Evolutionary conservation across 2,329 filamentous ascomycete genomes (phyloP), one percentile per base, ranked within the genome.

Genomic region (Cytospora piceae): DNA sequence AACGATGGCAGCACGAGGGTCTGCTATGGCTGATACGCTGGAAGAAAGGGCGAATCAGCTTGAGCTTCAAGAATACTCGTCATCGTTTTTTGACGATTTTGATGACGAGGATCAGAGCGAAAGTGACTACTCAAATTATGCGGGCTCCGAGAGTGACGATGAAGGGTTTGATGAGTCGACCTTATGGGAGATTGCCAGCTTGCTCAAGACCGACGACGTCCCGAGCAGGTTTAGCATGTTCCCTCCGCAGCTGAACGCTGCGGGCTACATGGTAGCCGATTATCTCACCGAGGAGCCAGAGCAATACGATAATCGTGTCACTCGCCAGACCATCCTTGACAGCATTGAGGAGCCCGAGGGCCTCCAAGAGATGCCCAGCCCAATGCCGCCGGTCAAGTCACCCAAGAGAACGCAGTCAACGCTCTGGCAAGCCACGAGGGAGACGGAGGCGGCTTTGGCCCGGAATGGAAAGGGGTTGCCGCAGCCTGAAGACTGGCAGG

Each of bases 131-230:
- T 75, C 77, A 34, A 77, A 77, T 57, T 74, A 66, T 70, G 72
- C 70, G 24, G 70, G 70, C 20, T 72, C 69, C n/a, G 69, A 76
- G 52, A 80, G 78, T 55, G 83, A 82, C 46, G 83, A 85, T 59
- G 46, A 49, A 49, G 82, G 80, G 27, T 87, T 88, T 68, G 86
- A 88, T 67, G 86, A 89, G 75, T 82, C 77, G 12, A 88, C 85
- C 0, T 76, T 89, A 31, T 88, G 85, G 84, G 86, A 89, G 72
- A 89, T 89, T 75, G 86, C 86, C 65, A 86, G 78, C 67, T 77
- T 89, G 51, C 77, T 89, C 14, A 82, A 83, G 73, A 78, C 81
- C 2, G 80, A 82, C 63, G 74, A 81, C 58, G 74, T 87, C 5
- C 83, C 84, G 4, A 83, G 84, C 15, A 82, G 79, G 69, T 72